Evolutionary conservation across 441 rosid genomes (phyloP).

Genomic region (Pelargonium australe): DNA sequence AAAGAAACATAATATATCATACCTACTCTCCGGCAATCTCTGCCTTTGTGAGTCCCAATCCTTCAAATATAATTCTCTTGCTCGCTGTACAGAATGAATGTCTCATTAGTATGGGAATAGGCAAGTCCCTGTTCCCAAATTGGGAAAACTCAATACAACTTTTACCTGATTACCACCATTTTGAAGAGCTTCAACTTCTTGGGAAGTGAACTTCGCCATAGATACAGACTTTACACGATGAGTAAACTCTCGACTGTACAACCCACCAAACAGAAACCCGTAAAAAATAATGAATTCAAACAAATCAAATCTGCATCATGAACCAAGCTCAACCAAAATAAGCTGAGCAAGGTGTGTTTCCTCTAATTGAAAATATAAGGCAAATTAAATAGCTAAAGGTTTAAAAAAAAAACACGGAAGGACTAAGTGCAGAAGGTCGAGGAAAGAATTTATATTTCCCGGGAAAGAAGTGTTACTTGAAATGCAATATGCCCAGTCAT

Average conservation of each 20-base stretch:
- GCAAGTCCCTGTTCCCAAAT: slow-evolving; percentile 13
- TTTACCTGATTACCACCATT: slow-evolving; percentile 95
- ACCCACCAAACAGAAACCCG: slow-evolving; percentile 9
- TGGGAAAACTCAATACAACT: slow-evolving; percentile 10
- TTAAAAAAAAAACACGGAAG: too few species aligned
- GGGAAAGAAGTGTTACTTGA: too few species aligned
- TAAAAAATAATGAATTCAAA: slow-evolving; percentile 1
- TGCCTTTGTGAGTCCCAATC: slow-evolving; percentile 83
- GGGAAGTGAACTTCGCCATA: slow-evolving; percentile 86
- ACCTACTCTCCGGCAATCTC: slow-evolving; percentile 88
- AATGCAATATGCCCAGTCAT: too few species aligned
- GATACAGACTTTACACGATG: slow-evolving; percentile 98
- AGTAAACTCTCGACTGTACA: slow-evolving; percentile 84
- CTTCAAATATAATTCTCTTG: slow-evolving; percentile 77
- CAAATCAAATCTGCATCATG: slow-evolving; percentile 8
- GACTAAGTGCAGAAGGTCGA: too few species aligned
- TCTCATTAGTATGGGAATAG: slow-evolving; percentile 26
- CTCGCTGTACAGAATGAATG: slow-evolving; percentile 52
- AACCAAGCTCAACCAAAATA: background rate
- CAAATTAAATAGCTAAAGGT: background rate
- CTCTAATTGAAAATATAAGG: background rate
- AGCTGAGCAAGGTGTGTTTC: background rate
- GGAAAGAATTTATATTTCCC: too few species aligned
- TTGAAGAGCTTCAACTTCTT: slow-evolving; percentile 96
- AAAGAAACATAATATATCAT: slow-evolving; percentile 20